Evolutionary conservation across 495 filamentous ascomycete species (phyloP), one percentile per base, ranked within the genome.

Genomic region (Niebla homalea): DNA sequence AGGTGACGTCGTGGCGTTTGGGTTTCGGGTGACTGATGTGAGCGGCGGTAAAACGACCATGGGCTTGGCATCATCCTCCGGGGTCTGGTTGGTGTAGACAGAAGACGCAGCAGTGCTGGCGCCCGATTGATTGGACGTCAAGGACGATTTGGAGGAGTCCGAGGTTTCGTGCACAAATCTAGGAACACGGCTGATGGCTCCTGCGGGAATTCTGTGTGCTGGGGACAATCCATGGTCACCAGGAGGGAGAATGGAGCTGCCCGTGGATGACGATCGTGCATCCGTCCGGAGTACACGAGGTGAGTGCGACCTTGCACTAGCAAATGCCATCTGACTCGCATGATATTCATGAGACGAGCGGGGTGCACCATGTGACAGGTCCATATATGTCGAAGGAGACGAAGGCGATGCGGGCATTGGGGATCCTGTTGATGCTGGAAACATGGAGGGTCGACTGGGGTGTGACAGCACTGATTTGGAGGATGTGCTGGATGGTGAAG

Each of bases 91-190:
- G 8, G 37, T 14, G 16, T 25, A 52, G 4, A 56, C 16, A 2
- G 54, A 56, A 16, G 54, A 44, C 23, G 49, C 12, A 37, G 43
- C 32, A 8, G 32, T 56, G 45, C 44, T 49, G 18, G 18, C 21
- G 18, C 20, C 52, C 7, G 50, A 52, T 14, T 36, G 36, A 4
- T 15, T 45, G 15, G 49, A 52, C n/a, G n/a, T n/a, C 5, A n/a
- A 43, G 7, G 54, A 56, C 3, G 54, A 49, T 36, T 52, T 53
- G 16, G 45, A 54, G 1, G 52, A 48, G 20, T 46, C 46, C 8
- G 53, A 51, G 5, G 37, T 37, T 29, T 36, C 20, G 18, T 56
- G 36, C 25, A 19, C 23, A 37, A 48, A 48, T 14, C 25, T 15
- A 18, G 45, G 45, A 18, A 37, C n/a, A 26, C 25, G 21, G n/a